Conservation (phyloP, 352 stramenopile species). For the Phytophthora rubi region DNA sequence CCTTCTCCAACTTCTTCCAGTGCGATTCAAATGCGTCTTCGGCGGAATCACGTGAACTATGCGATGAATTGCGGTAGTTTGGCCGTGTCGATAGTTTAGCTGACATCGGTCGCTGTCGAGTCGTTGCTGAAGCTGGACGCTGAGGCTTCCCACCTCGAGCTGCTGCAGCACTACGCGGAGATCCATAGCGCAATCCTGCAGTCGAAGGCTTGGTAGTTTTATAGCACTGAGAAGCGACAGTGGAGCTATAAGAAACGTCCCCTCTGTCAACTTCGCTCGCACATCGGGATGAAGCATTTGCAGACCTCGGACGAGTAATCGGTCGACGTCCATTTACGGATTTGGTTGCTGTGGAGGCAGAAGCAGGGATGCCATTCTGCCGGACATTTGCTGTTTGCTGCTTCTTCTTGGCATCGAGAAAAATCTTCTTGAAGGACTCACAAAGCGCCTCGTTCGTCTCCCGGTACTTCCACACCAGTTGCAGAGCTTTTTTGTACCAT, state of each 20-base stretch:
- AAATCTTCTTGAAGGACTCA: constrained; percentile 79
- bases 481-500: constrained; percentile 86
- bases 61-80: constrained; percentile 5
- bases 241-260: constrained; percentile 67
- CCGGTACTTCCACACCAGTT: constrained; percentile 69
- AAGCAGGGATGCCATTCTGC: constrained; percentile 28
- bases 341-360: constrained; percentile 5
- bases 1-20: constrained; percentile 48
- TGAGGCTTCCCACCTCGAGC: constrained; percentile 12
- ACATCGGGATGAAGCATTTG: constrained; percentile 33
- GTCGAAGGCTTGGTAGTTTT: constrained; percentile 55
- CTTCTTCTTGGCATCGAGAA: constrained; percentile 72
- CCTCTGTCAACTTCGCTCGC: not conserved
- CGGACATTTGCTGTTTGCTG: constrained; percentile 38
- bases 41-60: not conserved
- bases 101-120: constrained; percentile 40
- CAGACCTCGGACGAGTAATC: constrained; percentile 44
- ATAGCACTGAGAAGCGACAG: constrained; percentile 69
- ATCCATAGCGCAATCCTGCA: constrained; percentile 45
- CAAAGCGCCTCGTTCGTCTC: constrained; percentile 68
- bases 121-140: constrained; percentile 27
- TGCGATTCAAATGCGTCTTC: constrained; percentile 44
- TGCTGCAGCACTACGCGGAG: constrained; percentile 17
- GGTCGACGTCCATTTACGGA: not conserved
- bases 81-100: constrained; percentile 28